phyloP scores from a whole-genome alignment of 2,329 filamentous ascomycete species.

The Ascochyta fabae region DNA sequence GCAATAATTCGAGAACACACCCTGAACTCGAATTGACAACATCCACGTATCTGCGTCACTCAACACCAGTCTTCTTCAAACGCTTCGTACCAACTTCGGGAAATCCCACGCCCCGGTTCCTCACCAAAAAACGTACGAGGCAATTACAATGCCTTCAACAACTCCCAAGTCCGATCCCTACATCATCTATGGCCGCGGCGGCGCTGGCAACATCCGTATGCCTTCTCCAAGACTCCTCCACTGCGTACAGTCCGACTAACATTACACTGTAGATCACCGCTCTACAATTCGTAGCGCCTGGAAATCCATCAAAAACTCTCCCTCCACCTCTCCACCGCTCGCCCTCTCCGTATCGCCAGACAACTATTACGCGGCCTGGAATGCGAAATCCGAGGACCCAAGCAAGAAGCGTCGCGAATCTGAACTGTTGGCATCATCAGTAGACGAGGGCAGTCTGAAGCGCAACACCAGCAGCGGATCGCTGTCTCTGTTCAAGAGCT shows the following conservation, averaged over 20 bases:
- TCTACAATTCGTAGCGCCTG: slow-evolving; percentile 16
- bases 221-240: neutral
- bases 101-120: neutral
- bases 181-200: slow-evolving; percentile 20
- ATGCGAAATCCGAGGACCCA: slow-evolving; percentile 15
- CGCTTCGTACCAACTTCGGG: neutral
- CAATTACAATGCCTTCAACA: slow-evolving; percentile 11
- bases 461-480: neutral
- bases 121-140: neutral
- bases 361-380: slow-evolving; percentile 18
- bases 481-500: neutral
- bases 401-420: slow-evolving; percentile 1
- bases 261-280: slow-evolving; percentile 8
- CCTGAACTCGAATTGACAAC: neutral
- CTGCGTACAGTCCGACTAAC: too few relatives aligned
- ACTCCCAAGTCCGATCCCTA: slow-evolving; percentile 16
- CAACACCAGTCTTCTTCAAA: neutral
- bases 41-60: neutral
- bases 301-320: slow-evolving; percentile 15
- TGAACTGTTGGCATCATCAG: neutral
- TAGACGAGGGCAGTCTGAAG: neutral
- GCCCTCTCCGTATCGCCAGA: slow-evolving; percentile 5
- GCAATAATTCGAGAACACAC: neutral
- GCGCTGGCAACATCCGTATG: slow-evolving; percentile 18
- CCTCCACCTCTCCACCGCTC: slow-evolving; percentile 10